Conservation (phyloP, 2,329 filamentous ascomycete species). For the Colletotrichum limetticola region DNA sequence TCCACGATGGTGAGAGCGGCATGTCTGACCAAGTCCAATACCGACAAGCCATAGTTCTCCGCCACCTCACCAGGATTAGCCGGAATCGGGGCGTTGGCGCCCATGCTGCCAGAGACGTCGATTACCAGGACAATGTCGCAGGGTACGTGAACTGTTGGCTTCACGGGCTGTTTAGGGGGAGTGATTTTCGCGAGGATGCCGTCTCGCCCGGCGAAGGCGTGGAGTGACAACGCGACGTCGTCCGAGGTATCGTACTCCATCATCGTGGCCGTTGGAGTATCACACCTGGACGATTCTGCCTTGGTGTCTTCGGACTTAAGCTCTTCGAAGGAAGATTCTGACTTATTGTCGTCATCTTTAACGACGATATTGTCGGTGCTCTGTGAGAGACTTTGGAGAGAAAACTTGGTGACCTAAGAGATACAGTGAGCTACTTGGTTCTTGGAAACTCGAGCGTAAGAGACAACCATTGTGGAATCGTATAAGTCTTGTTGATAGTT, state of each 20-base stretch:
- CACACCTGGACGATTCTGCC: not conserved
- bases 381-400: not conserved
- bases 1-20: constrained; percentile 68
- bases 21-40: constrained; percentile 70
- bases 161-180: constrained; percentile 51
- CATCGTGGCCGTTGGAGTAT: constrained; percentile 5
- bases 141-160: constrained; percentile 52
- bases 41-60: constrained; percentile 61
- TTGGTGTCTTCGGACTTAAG: not conserved
- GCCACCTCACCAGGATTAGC: constrained; percentile 46
- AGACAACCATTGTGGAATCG: not conserved
- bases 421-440: not conserved
- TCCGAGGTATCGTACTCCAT: constrained; percentile 4
- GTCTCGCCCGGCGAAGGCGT: constrained; percentile 50
- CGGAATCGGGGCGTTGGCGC: constrained; percentile 56
- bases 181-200: constrained; percentile 58
- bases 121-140: constrained; percentile 72
- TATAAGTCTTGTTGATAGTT: not conserved
- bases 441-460: not conserved
- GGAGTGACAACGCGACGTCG: constrained; percentile 43
- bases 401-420: constrained; percentile 22
- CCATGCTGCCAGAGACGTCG: constrained; percentile 70
- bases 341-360: not conserved
- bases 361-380: not conserved
- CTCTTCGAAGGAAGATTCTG: not conserved